Evolutionary conservation across 306 rosid genomes (phyloP), one percentile per base, ranked within the genome.

Genomic region (Senna siamea): DNA sequence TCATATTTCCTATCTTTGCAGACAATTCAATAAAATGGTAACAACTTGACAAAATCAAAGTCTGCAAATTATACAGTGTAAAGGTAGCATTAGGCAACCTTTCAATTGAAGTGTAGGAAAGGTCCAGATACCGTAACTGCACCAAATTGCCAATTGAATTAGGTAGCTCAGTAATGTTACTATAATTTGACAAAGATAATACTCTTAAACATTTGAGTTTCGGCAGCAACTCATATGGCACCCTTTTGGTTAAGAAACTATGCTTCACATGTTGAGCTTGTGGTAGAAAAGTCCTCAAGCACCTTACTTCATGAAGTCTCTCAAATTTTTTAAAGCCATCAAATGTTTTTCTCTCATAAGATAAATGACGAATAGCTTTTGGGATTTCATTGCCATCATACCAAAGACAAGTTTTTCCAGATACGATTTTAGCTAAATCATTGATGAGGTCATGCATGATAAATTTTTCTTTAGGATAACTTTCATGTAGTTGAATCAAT

Each of bases 371-470:
- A 12, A 62, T 40, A 61, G 3, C 12, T 58, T 34, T 32, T 55
- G 60, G 55, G 8, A 61, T 35, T 26, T 17, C 59, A 9, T 5
- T 14, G 5, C 8, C 50, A n/a, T 54, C 52, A 12, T 17, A 38
- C 7, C 6, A 5, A 1, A 5, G 0, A 20, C 17, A 18, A 15
- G 32, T 34, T 10, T 50, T 47, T 0, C 41, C 22, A 13, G 22
- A 22, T 1, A 69, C 40, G 38, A 41, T 11, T 41, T 30, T 59
- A 9, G 68, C 84, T 17, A 70, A 30, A 40, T 74, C 82, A 18
- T 78, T 60, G 6, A 78, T 53, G 26, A 77, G 81, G 55, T 60
- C 79, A 61, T 83, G 85, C 83, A 83, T 75, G 32, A 23, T 17
- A 67, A 74, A 80, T 19, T 2, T 0, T 1, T 4, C 8, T 6